phyloP scores from a whole-genome alignment of 768 basidiomycete genomes.

The Pulveroboletus sp. region DNA sequence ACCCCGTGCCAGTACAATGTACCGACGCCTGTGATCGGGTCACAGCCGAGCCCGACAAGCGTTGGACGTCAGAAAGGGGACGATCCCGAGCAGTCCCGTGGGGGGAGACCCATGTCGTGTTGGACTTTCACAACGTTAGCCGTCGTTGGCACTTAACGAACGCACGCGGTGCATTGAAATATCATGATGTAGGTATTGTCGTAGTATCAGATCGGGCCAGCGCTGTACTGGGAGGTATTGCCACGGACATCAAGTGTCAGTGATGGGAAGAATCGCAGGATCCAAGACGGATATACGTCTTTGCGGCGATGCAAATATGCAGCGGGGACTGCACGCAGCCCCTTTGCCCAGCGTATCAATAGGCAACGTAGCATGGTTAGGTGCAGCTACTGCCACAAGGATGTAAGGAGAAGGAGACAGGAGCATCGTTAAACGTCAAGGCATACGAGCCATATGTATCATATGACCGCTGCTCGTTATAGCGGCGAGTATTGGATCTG shows the following conservation, averaged over 20 bases:
- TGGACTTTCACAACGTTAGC: neutral
- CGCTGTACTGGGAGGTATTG: too few relatives aligned
- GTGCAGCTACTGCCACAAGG: neutral
- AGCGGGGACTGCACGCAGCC: neutral
- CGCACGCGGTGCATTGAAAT: neutral
- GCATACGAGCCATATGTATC: neutral
- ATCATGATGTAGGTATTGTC: neutral
- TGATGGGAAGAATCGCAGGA: too few relatives aligned
- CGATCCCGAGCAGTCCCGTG: neutral
- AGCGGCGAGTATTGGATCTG: neutral
- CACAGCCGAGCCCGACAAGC: conserved; percentile 4
- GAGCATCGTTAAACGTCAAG: neutral
- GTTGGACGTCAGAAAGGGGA: neutral
- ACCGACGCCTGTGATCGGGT: neutral
- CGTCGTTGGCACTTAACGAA: neutral
- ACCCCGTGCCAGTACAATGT: neutral
- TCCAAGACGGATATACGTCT: conserved; percentile 11
- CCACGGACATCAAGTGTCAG: too few relatives aligned
- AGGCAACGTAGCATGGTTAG: neutral
- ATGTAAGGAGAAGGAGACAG: neutral
- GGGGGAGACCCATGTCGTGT: neutral
- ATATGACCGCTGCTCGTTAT: neutral
- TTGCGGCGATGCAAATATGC: neutral
- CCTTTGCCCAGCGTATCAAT: neutral
- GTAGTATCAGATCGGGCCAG: too few relatives aligned